Evolutionary conservation across 345 rosid genomes (phyloP), one percentile per base, ranked within the genome.

Genomic region (Firmiana major): DNA sequence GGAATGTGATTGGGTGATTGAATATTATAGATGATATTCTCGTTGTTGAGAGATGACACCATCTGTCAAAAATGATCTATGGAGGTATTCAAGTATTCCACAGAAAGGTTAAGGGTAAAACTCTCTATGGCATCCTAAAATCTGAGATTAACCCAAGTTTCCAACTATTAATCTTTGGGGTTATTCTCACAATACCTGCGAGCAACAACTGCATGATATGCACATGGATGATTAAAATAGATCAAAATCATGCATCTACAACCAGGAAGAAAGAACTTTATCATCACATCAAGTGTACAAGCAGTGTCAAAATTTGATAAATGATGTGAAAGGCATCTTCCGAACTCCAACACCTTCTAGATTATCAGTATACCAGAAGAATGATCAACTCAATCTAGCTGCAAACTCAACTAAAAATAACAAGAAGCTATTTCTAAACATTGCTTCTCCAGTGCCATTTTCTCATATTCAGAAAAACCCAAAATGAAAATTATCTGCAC

Each of bases 121-220:
- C n/a, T n/a, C n/a, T n/a, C n/a, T n/a, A n/a, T n/a, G n/a, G n/a
- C n/a, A n/a, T n/a, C n/a, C n/a, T n/a, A n/a, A n/a, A n/a, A n/a
- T n/a, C n/a, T n/a, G n/a, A n/a, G n/a, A n/a, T n/a, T n/a, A n/a
- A n/a, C n/a, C n/a, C n/a, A n/a, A n/a, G n/a, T n/a, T n/a, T n/a
- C n/a, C n/a, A n/a, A n/a, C n/a, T n/a, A n/a, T n/a, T n/a, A n/a
- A 48, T 48, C 42, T 69, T 48, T 69, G 24, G 74, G 58, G 40
- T 46, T 46, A 67, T 43, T 43, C 51, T 11, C 71, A 43, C 8
- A 22, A 13, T 42, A 24, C 1, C 28, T n/a, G 5, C 0, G 5
- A 45, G 51, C 19, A 68, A 68, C 36, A 68, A 45, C 5, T 3
- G 38, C 57, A 68, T 17, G 24, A 63, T n/a, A n/a, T 2, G 1